Evolutionary conservation across 257 asterid genomes (phyloP).

Genomic region (Rehmannia glutinosa): DNA sequence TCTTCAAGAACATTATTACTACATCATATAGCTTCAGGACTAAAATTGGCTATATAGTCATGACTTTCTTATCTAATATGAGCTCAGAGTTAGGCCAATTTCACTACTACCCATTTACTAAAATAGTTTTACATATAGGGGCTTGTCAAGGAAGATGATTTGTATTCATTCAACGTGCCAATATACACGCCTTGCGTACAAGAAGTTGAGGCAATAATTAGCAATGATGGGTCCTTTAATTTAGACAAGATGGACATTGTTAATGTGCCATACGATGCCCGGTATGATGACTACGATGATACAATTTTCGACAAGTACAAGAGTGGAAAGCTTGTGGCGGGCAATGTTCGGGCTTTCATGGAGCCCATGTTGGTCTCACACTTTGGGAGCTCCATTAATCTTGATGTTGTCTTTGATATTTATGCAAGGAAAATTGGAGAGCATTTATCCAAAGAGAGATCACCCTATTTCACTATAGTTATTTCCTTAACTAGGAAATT

Average conservation of each 20-base stretch:
- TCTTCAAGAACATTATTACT: no score
- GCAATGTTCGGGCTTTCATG: background rate
- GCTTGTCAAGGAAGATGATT: conserved; percentile 8
- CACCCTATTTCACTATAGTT: background rate
- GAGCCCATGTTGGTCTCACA: conserved; percentile 13
- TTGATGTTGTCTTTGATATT: background rate
- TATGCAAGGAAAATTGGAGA: conserved; percentile 2
- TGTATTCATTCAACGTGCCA: conserved; percentile 28
- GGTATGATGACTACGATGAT: background rate
- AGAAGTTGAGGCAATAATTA: conserved; percentile 19
- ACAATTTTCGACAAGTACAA: background rate
- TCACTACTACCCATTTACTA: no score
- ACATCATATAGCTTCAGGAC: no score
- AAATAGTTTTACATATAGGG: conserved; percentile 10
- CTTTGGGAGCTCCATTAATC: background rate
- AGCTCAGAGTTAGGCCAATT: no score
- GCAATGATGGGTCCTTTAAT: conserved; percentile 23
- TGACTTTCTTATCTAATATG: no score
- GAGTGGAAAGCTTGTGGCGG: background rate
- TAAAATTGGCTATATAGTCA: no score
- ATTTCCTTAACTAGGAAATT: conserved; percentile 5
- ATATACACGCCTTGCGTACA: conserved; percentile 15
- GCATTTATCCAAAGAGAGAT: background rate
- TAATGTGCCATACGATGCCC: conserved; percentile 5
- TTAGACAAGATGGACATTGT: conserved; percentile 16